Percentiles rank a stretch among this genome's conserved stretches.
These are phyloP conservation scores for Periconia digitata DNA, from an alignment of 2,329 filamentous ascomycete species.

Conservation along the genomic window DNA sequence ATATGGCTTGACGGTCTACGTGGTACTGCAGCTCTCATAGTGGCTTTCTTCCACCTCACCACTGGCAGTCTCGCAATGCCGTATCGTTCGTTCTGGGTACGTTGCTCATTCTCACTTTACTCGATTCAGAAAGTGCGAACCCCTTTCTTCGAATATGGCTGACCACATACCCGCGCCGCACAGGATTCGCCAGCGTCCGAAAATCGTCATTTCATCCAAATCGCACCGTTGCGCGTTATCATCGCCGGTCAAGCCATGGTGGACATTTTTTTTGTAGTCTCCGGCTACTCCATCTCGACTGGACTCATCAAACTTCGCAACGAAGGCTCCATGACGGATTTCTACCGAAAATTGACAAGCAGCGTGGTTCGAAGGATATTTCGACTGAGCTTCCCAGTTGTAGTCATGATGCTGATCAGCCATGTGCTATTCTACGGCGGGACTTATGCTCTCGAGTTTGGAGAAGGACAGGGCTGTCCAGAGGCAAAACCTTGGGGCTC, in stretches of 20 bases:
- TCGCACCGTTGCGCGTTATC: conserved; percentile 13
- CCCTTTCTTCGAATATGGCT: not conserved
- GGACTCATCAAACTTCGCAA: not conserved
- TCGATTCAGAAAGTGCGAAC: no score
- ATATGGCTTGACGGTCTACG: conserved; percentile 14
- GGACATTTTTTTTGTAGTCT: conserved; percentile 52
- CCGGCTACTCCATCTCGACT: conserved; percentile 49
- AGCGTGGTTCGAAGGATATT: conserved; percentile 3
- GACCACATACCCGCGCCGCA: not conserved
- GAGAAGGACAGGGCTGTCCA: not conserved
- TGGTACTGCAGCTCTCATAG: conserved; percentile 13
- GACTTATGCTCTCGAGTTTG: not conserved
- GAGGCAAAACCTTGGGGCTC: not conserved
- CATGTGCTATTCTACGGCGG: conserved; percentile 4
- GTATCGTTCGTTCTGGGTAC: conserved; percentile 5
- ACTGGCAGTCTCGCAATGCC: conserved; percentile 1
- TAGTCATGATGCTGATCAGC: not conserved
- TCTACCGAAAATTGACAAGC: conserved; percentile 5
- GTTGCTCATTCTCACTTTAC: no score
- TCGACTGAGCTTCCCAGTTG: conserved; percentile 1
- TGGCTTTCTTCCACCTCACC: conserved; percentile 9
- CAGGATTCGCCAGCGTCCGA: conserved; percentile 1
- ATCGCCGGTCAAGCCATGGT: conserved; percentile 50
- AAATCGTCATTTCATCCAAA: conserved; percentile 13
- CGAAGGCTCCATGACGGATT: not conserved